Evolutionary conservation across 371 early-diverging fungal species (phyloP).

Genomic region (Mucor mucedo): DNA sequence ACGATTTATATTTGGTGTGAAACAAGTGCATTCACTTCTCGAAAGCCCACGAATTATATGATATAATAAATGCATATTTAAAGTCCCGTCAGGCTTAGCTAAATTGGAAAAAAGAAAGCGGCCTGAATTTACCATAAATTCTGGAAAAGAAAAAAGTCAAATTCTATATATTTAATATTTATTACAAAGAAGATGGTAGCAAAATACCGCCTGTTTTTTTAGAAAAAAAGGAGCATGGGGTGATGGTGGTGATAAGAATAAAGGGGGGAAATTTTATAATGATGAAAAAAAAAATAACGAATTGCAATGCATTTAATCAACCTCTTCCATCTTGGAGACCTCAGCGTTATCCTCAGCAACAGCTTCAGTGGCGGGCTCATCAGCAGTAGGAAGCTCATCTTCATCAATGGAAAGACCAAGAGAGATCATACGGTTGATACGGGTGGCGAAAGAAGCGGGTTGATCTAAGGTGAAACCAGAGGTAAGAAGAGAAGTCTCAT

Average conservation of each 20-base stretch:
- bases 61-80: not conserved
- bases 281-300: conserved; percentile 7
- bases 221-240: not conserved
- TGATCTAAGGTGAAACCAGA: conserved; percentile 98
- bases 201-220: not conserved
- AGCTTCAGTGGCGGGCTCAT: conserved; percentile 59
- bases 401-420: conserved; percentile 96
- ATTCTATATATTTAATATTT: not conserved
- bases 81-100: not conserved
- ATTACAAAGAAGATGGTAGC: conserved; percentile 6
- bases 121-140: too few relatives aligned
- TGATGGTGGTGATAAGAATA: not conserved
- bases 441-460: conserved; percentile 88
- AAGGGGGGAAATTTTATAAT: not conserved
- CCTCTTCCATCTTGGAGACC: conserved; percentile 97
- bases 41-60: not conserved
- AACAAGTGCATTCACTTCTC: not conserved
- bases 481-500: conserved; percentile 91
- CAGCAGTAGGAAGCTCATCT: conserved; percentile 55
- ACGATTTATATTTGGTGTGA: not conserved
- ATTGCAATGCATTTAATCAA: conserved; percentile 73
- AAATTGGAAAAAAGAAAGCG: too few relatives aligned
- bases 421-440: conserved; percentile 98
- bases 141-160: not conserved
- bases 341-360: conserved; percentile 66